These are phyloP conservation scores for Porphyrellus cyaneotinctus DNA, from an alignment of 768 basidiomycete genomes.

Conservation along the genomic window DNA sequence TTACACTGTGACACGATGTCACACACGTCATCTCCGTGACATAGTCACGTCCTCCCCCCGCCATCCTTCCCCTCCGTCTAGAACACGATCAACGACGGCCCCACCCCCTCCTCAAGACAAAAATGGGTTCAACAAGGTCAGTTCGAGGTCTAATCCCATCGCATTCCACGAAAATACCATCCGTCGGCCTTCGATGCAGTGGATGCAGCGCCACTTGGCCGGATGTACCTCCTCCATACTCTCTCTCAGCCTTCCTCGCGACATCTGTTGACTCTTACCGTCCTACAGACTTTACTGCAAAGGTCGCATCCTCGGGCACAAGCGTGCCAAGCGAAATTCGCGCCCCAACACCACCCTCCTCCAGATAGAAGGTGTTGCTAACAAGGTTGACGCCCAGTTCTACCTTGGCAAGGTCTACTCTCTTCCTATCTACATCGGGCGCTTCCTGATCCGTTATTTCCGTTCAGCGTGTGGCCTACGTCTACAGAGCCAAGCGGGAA, in stretches of 20 bases:
- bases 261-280: neutral
- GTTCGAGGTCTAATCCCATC: constrained; percentile 24
- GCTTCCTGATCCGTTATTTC: neutral
- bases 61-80: constrained; percentile 8
- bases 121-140: constrained; percentile 83
- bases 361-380: constrained; percentile 94
- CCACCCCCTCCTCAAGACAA: constrained; percentile 31
- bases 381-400: constrained; percentile 92
- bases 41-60: constrained; percentile 20
- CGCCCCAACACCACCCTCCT: constrained; percentile 94
- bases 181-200: constrained; percentile 3
- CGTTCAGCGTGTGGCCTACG: constrained; percentile 86
- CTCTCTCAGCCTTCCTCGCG: too few relatives aligned
- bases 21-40: constrained; percentile 26
- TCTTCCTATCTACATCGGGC: neutral
- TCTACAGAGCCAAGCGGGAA: constrained; percentile 95
- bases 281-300: constrained; percentile 82
- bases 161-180: neutral
- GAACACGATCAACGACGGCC: constrained; percentile 25
- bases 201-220: constrained; percentile 11
- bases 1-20: constrained; percentile 19
- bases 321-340: constrained; percentile 96
- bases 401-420: constrained; percentile 93
- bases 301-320: constrained; percentile 97
- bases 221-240: constrained; percentile 11